Evolutionary conservation across 2,329 filamentous ascomycete species (phyloP), one percentile per base, ranked within the genome.

Genomic region (Stagonosporopsis rhizophila): DNA sequence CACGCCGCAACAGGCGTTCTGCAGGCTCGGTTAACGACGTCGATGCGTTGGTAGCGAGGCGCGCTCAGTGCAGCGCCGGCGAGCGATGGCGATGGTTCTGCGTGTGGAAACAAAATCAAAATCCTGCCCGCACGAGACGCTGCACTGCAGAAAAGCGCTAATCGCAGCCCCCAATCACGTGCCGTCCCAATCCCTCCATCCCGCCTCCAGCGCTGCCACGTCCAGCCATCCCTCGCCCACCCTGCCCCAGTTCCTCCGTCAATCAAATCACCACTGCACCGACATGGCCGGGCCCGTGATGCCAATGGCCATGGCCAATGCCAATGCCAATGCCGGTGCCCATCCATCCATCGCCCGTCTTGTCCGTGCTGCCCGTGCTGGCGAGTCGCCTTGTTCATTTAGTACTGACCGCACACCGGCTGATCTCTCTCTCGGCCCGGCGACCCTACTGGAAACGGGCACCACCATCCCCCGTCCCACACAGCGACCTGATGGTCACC

Each of bases 401-500:
- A 19, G 37, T 15, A 42, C 52, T 41, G 52, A 44, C 40, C 46
- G 39, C 20, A 40, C 40, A 32, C 55, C 40, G 40, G 44, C 49
- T 53, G 45, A 53, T 45, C 56, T 60, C 58, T 47, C 28, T 37
- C 54, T 56, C 52, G 52, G 35, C 30, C 46, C 49, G 52, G 39
- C 49, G 38, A 39, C 57, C 58, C 42, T 59, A 23, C 58, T 45
- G 34, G 39, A 46, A 53, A 57, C 58, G 44, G 44, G 44, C 47
- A 39, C 25, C 28, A 30, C 19, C 40, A 38, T 34, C 20, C 41
- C 45, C 51, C 55, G 58, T 11, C 27, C 11, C 51, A 51, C 28
- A 55, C 50, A 56, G 44, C 28, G 25, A 30, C 27, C 7, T 6
- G 5, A 17, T 53, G 59, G 58, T 68, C 66, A 69, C 67, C 53